Base-by-base conservation (phyloP, 345 rosid species). In the Mercurialis annua region DNA sequence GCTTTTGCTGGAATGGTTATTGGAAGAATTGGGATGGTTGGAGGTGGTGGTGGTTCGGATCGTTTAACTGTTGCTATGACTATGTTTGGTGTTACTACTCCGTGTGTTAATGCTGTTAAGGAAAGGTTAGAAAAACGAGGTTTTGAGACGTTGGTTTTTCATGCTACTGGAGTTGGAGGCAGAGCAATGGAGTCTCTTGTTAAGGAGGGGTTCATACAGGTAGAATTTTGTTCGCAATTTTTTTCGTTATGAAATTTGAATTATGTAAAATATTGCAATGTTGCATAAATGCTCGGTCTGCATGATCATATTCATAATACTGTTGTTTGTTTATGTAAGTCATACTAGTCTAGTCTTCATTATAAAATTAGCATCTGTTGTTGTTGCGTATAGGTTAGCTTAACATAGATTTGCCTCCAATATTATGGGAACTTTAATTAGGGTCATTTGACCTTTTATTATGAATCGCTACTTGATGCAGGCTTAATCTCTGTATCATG, bases 121-220 rank as follows among this genome's bases (percentile, higher is more conserved):
- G 85, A 88, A 53, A 81, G 86, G 51, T 79, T 93, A 81, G 73
- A 57, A 7, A 80, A 74, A 68, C 72, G 87, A 80, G 97, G 90
- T 65, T 93, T 77, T n/a, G 98, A 90, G 81, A 82, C 88, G 33
- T 76, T 93, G 70, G 83, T 93, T 73, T 93, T 93, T 69, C 97
- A 93, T 79, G 98, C 98, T 71, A 93, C 96, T 12, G 98, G 97
- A 26, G 82, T 87, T 3, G 98, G 98, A 44, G 98, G 98, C 59
- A 90, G 83, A 73, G 92, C 98, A 12, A 90, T 93, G 98, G 97
- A 93, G 72, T 82, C 87, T 72, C 78, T 93, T 69, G 90, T 90
- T 68, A 74, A 79, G 53, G 81, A 88, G 76, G 98, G 97, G 10
- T 80, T 88, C 70, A 87, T 93, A 62, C 86, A 90, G 92, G 98